A percentile compares a stretch with the other conserved stretches of the same genome.
These are phyloP conservation scores for Kalaharituber pfeilii DNA, from an alignment of 2,329 filamentous ascomycete species.

Conservation along the genomic window DNA sequence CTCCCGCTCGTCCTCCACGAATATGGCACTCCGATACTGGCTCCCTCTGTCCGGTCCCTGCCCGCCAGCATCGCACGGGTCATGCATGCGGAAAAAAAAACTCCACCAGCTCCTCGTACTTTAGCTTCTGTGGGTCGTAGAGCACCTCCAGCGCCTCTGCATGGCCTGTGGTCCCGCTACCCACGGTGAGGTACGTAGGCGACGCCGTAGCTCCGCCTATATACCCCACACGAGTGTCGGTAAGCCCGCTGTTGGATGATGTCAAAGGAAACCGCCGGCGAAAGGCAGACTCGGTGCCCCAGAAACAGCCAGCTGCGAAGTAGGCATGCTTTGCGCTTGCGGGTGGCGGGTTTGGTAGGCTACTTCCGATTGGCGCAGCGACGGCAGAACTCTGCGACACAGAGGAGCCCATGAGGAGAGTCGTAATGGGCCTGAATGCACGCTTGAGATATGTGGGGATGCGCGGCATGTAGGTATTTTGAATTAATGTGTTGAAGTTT, in stretches of 20 bases:
- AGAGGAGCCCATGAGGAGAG: constrained; percentile 22
- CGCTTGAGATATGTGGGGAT: too few relatives aligned
- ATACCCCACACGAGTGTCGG: constrained; percentile 88
- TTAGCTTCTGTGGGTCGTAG: constrained; percentile 62
- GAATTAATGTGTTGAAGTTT: too few relatives aligned
- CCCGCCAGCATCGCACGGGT: constrained; percentile 70
- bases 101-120: constrained; percentile 69
- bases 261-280: constrained; percentile 53
- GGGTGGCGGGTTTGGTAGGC: constrained; percentile 27
- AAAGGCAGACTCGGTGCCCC: constrained; percentile 93
- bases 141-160: constrained; percentile 78
- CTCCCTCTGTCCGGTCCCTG: constrained; percentile 75
- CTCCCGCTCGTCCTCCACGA: constrained; percentile 71
- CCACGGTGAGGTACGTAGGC: constrained; percentile 69
- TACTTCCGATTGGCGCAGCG: constrained; percentile 16
- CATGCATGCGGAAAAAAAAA: constrained; percentile 97
- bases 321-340: constrained; percentile 54
- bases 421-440: constrained; percentile 9
- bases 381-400: constrained; percentile 23
- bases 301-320: constrained; percentile 90
- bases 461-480: too few relatives aligned
- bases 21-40: constrained; percentile 88
- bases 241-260: constrained; percentile 49
- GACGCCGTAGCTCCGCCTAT: constrained; percentile 61
- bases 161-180: constrained; percentile 68